A percentile compares a stretch with the other conserved stretches of the same genome.
Conservation (phyloP, 2,329 filamentous ascomycete species). For the Phialophora chinensis region DNA sequence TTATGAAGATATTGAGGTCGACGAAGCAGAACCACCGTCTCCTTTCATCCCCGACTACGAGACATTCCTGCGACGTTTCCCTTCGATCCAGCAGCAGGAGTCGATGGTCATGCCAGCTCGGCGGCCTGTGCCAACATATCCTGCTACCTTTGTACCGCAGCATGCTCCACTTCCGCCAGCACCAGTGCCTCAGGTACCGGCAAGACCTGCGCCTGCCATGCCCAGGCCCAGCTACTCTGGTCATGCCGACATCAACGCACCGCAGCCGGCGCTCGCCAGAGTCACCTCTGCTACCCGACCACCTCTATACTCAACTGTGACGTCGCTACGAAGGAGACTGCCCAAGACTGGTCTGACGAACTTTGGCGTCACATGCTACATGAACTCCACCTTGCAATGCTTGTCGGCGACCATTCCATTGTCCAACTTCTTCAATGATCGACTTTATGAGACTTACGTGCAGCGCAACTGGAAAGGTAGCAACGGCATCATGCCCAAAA, state of each 20-base stretch:
- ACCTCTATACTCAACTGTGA: slow-evolving; percentile 51
- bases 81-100: slow-evolving; percentile 68
- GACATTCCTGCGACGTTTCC: slow-evolving; percentile 83
- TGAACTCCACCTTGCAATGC: slow-evolving; percentile 88
- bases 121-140: slow-evolving; percentile 36
- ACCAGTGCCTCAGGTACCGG: slow-evolving; percentile 63
- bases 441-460: slow-evolving; percentile 61
- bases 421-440: slow-evolving; percentile 69
- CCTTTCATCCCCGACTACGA: slow-evolving; percentile 73
- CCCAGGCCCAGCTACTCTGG: slow-evolving; percentile 80
- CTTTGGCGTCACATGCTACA: slow-evolving; percentile 84
- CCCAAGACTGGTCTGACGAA: slow-evolving; percentile 79
- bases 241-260: slow-evolving; percentile 66
- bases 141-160: slow-evolving; percentile 40
- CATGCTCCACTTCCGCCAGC: slow-evolving; percentile 48
- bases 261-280: slow-evolving; percentile 50
- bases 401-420: slow-evolving; percentile 72
- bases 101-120: slow-evolving; percentile 58
- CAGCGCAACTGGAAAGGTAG: slow-evolving; percentile 70
- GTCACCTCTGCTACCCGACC: slow-evolving; percentile 54
- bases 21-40: slow-evolving; percentile 55
- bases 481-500: slow-evolving; percentile 66
- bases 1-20: slow-evolving; percentile 53
- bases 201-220: slow-evolving; percentile 70
- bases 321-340: slow-evolving; percentile 55